A percentile compares a stretch with the other conserved stretches of the same genome.
Evolutionary conservation across 305 asterid genomes (phyloP).

Genomic region (Fraxinus dipetala): DNA sequence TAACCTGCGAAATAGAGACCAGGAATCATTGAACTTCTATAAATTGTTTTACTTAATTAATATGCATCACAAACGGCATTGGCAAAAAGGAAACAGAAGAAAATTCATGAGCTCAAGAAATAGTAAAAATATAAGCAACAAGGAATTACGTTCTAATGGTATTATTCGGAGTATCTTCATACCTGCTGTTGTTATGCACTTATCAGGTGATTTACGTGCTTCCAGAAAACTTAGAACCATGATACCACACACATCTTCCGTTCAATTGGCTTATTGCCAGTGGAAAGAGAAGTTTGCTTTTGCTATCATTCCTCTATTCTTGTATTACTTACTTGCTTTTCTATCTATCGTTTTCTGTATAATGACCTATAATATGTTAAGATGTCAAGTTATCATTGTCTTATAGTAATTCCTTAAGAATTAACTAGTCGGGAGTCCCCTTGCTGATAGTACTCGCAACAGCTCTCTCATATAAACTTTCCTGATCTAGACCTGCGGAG

Average conservation of each 20-base stretch:
- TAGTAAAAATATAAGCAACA: background rate
- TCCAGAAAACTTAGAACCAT: background rate
- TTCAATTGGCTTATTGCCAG: background rate
- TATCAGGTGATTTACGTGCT: background rate
- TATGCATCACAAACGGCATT: background rate
- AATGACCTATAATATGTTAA: background rate
- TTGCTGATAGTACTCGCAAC: background rate
- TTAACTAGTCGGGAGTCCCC: background rate
- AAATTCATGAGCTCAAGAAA: background rate
- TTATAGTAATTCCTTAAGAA: background rate
- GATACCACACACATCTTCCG: background rate
- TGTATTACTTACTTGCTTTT: background rate
- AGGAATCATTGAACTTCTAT: background rate
- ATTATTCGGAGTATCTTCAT: background rate
- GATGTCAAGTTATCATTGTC: background rate
- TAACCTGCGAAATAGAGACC: background rate
- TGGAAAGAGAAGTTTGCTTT: background rate
- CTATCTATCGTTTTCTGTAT: background rate
- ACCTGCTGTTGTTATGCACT: background rate
- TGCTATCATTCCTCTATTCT: background rate
- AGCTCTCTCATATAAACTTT: too few relatives aligned
- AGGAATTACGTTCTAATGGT: background rate
- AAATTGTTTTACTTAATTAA: background rate
- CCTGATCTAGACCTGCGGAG: too few relatives aligned
- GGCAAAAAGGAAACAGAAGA: background rate